Evolutionary conservation across 805 yeast species (phyloP), one percentile per base, ranked within the genome.

Genomic region (Candida orba): DNA sequence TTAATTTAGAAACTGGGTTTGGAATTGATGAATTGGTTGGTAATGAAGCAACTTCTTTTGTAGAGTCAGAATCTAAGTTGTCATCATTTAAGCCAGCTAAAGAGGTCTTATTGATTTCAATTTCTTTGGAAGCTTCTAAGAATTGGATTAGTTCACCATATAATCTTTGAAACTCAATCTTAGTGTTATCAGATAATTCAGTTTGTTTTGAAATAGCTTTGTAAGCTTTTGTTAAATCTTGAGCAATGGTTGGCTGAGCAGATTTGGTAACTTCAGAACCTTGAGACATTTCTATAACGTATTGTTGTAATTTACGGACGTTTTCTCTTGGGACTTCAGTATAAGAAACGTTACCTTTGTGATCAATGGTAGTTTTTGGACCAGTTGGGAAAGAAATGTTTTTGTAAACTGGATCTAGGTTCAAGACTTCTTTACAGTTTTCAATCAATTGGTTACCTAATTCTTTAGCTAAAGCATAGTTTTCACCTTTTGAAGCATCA

Each of bases 381-480:
- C 95, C 96, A 43, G 95, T 86, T 64, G 97, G 97, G 61, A 82
- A 81, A 47, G 87, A 76, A 49, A 93, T 95, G 64, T 93, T 98
- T 69, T 91, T 93, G 78, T 81, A 93, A 47, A 91, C 97, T 34
- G 99, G 99, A 55, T 83, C 83, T 50, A 73, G 73, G 47, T 77
- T 80, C 34, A 75, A 59, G 36, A 87, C 95, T 68, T 89, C 95
- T 60, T 79, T 79, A 79, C 98, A 91, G 75, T 89, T 93, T 62
- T 89, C 96, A 61, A 93, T 84, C 64, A 93, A 80, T 69, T 89
- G 96, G 62, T 83, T 84, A 64, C 98, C 98, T 54, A 93, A 75
- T 56, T 73, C 79, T 64, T 85, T 85, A 43, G 95, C 98, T 55
- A 93, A 78, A 63, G 83, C 78, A 68, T 91, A 93, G 58, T 95